Evolutionary conservation across 352 stramenopile species (phyloP).

Genomic region (Phytophthora pistaciae): DNA sequence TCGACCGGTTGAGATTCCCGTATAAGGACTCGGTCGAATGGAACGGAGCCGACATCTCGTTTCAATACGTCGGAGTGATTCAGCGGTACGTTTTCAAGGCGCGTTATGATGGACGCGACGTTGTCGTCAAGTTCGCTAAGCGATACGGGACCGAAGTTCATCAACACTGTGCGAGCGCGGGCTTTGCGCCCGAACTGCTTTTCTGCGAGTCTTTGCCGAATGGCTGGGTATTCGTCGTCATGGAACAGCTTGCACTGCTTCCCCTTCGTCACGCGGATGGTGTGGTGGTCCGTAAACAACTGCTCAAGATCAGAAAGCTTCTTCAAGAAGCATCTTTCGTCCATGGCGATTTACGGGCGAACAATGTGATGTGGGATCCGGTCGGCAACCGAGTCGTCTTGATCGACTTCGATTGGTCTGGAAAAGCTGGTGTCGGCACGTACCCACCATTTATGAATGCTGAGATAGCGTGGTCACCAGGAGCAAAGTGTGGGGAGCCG

Average conservation of each 20-base stretch:
- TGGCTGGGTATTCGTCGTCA: slow-evolving; percentile 41
- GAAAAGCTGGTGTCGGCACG: slow-evolving; percentile 26
- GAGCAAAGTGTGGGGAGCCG: slow-evolving; percentile 25
- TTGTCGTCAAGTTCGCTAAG: slow-evolving; percentile 36
- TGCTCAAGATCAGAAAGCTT: slow-evolving; percentile 25
- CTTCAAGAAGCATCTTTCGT: slow-evolving; percentile 15
- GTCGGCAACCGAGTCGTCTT: slow-evolving; percentile 39
- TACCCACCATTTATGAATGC: slow-evolving; percentile 41
- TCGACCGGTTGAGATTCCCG: slow-evolving; percentile 30
- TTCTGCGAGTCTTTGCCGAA: slow-evolving; percentile 24
- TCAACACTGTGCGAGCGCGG: slow-evolving; percentile 21
- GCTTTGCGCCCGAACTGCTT: slow-evolving; percentile 28
- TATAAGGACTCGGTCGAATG: slow-evolving; percentile 33
- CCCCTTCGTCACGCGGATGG: background rate
- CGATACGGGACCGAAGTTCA: slow-evolving; percentile 33
- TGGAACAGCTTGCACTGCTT: slow-evolving; percentile 23
- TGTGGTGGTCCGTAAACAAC: slow-evolving; percentile 11
- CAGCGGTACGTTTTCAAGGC: slow-evolving; percentile 29
- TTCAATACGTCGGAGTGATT: slow-evolving; percentile 32
- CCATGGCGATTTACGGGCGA: slow-evolving; percentile 21
- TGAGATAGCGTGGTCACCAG: slow-evolving; percentile 28
- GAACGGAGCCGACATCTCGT: slow-evolving; percentile 12
- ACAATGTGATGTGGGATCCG: slow-evolving; percentile 35
- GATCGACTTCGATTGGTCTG: slow-evolving; percentile 46
- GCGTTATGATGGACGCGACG: slow-evolving; percentile 17